phyloP scores from a whole-genome alignment of 345 rosid genomes.

The Bruguiera parviflora region DNA sequence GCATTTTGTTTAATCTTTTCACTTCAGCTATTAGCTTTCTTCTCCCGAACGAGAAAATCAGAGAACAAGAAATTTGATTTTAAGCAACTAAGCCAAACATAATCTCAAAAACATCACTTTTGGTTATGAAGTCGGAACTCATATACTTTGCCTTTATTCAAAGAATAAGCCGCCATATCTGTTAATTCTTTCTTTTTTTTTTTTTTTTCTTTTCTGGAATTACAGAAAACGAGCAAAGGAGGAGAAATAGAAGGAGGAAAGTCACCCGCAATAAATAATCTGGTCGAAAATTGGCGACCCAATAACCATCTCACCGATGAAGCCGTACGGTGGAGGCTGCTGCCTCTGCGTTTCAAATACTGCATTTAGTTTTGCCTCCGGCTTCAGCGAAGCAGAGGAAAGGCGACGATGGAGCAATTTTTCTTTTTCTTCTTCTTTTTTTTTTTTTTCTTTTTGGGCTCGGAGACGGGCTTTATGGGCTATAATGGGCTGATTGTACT shows the following conservation, averaged over 20 bases:
- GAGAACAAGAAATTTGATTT: not conserved
- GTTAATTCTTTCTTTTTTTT: not conserved
- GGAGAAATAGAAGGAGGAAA: not conserved
- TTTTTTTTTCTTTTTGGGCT: too few relatives aligned
- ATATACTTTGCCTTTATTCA: too few relatives aligned
- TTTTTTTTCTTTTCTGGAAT: not conserved
- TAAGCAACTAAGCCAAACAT: too few relatives aligned
- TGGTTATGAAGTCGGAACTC: too few relatives aligned
- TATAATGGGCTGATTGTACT: too few relatives aligned
- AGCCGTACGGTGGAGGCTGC: not conserved
- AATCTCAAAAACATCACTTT: too few relatives aligned
- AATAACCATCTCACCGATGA: constrained; percentile 12
- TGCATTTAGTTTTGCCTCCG: constrained; percentile 18
- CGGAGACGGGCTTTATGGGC: too few relatives aligned
- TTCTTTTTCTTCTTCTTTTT: too few relatives aligned
- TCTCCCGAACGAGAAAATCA: too few relatives aligned
- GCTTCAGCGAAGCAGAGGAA: too few relatives aligned
- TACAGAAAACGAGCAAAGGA: not conserved
- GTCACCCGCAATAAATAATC: constrained; percentile 63
- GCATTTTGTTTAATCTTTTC: not conserved
- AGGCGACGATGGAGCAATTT: too few relatives aligned
- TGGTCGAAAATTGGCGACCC: constrained; percentile 29
- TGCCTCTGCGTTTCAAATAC: constrained; percentile 2
- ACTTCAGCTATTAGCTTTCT: not conserved
- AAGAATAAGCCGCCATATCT: too few relatives aligned